Evolutionary conservation across 345 rosid genomes (phyloP).

Genomic region (Eutrema heterophyllum): DNA sequence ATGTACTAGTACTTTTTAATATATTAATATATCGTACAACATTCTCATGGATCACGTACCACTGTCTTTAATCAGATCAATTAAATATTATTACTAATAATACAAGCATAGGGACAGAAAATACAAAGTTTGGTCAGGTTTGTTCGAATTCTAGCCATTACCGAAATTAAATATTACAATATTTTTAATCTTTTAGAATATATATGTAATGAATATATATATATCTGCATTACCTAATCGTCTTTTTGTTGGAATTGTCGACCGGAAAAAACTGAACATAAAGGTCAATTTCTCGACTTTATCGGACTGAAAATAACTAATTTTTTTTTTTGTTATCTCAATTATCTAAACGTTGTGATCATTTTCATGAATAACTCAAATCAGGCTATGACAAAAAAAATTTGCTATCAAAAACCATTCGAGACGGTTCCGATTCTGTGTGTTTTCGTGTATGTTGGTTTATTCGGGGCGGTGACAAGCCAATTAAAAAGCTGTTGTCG

Average conservation of each 20-base stretch:
- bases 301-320: background rate
- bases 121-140: conserved; percentile 32
- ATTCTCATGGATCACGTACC: conserved; percentile 30
- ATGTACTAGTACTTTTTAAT: background rate
- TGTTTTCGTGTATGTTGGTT: conserved; percentile 1
- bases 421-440: conserved; percentile 32
- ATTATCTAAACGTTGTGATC: conserved; percentile 12
- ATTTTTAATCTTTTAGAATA: background rate
- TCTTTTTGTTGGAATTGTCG: conserved; percentile 25
- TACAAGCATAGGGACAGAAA: conserved; percentile 7
- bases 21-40: background rate
- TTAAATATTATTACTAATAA: background rate
- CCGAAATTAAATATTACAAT: background rate
- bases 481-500: background rate
- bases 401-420: conserved; percentile 4
- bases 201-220: no score
- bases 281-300: conserved; percentile 1
- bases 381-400: background rate
- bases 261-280: conserved; percentile 13
- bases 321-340: background rate
- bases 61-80: conserved; percentile 8
- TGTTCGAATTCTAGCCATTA: conserved; percentile 19
- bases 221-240: conserved; percentile 15
- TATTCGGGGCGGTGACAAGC: conserved; percentile 17
- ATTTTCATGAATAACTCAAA: background rate